Percentiles rank a stretch among this genome's conserved stretches.
Conservation (phyloP, 495 filamentous ascomycete species). For the Penicillium egyptiacum region DNA sequence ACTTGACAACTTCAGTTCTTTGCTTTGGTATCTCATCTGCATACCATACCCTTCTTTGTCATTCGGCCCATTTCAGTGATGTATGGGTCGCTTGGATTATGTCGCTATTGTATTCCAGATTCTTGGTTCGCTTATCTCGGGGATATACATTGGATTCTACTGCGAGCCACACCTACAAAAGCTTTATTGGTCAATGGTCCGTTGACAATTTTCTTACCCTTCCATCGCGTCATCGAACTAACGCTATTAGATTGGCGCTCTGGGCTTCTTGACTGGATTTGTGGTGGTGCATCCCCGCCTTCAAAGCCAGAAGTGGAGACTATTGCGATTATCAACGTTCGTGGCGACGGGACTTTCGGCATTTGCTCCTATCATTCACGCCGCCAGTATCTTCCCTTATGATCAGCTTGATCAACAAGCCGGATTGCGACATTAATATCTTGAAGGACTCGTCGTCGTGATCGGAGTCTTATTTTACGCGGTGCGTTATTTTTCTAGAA, state of each 20-base stretch:
- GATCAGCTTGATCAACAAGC: constrained; percentile 40
- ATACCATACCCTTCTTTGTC: constrained; percentile 34
- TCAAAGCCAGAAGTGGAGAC: constrained; percentile 43
- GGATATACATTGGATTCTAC: constrained; percentile 31
- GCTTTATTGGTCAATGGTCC: constrained; percentile 30
- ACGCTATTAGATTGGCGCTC: constrained; percentile 16
- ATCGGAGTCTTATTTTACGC: constrained; percentile 43
- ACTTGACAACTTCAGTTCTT: constrained; percentile 26
- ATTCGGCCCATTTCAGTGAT: constrained; percentile 26
- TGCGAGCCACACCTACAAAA: constrained; percentile 23
- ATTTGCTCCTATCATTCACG: constrained; percentile 49
- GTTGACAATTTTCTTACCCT: constrained; percentile 16
- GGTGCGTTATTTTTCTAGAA: constrained; percentile 30
- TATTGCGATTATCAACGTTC: constrained; percentile 44
- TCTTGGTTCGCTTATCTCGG: constrained; percentile 30
- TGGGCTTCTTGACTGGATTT: constrained; percentile 37
- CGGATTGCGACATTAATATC: constrained; percentile 29
- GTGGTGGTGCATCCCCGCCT: constrained; percentile 41
- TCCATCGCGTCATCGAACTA: neutral
- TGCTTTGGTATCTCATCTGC: constrained; percentile 28
- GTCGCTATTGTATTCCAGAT: constrained; percentile 25
- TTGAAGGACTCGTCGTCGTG: constrained; percentile 34
- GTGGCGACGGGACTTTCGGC: constrained; percentile 51
- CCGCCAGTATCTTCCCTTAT: constrained; percentile 43
- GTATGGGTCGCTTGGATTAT: constrained; percentile 31